Evolutionary conservation across 129 eudicot species (phyloP), one percentile per base, ranked within the genome.

Genomic region (Sambucus nigra): DNA sequence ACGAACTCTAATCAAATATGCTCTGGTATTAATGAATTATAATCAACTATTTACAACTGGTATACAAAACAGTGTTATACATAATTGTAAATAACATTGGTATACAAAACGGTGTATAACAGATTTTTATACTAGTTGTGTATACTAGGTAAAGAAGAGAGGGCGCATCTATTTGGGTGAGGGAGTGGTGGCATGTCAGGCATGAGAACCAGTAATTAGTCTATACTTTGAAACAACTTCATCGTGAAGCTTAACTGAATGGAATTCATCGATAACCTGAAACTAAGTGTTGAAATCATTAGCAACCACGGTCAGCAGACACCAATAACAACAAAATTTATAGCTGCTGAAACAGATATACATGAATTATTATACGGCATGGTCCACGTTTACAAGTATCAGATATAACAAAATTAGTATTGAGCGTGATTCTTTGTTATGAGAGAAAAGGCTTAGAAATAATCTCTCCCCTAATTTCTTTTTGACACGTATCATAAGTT

Each of bases 201-300:
- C n/a, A n/a, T 69, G 77, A 51, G 79, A 66, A 53, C 69, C 88
- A 52, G 19, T 69, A 46, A 73, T 65, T 39, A 48, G 47, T 59
- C 27, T 79, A 70, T 84, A 89, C 61, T 79, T 81, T 53, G 68
- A 76, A 69, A 81, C 80, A 70, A 84, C 60, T 63, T 75, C 85
- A 67, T 84, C 93, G 46, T 68, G 63, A 35, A 84, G 55, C 64
- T 79, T 17, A 53, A 65, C 62, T 6, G 83, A 68, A 73, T 89
- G 87, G 53, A 83, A 79, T 25, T 84, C 97, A 41, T 95, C 95
- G 71, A 89, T 79, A 53, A 84, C 95, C 97, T 89, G 69, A 53
- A 80, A 59, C 50, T 61, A 73, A 60, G 22, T 35, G 12, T 2
- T 35, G 13, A 46, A 58, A 35, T 12, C 12, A 22, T 28, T 4